These are phyloP conservation scores for Catunica adiposa DNA, from an alignment of 2,329 filamentous ascomycete genomes.

Conservation along the genomic window DNA sequence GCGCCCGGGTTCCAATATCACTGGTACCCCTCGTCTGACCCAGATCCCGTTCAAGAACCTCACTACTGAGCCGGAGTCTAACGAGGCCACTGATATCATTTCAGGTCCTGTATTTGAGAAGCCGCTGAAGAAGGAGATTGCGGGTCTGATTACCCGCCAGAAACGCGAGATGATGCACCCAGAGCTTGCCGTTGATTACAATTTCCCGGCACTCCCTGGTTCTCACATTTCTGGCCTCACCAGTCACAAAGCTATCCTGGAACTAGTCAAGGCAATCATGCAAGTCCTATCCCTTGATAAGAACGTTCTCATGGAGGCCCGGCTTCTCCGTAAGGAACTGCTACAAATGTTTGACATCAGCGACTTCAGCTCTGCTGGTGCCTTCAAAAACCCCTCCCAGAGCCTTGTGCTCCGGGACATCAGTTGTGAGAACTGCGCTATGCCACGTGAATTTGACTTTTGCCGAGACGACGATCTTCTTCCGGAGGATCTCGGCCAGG, in stretches of 20 bases:
- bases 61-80: conserved; percentile 41
- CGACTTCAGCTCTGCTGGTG: conserved; percentile 79
- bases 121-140: conserved; percentile 77
- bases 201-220: conserved; percentile 65
- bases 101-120: conserved; percentile 74
- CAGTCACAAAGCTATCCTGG: conserved; percentile 33
- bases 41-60: conserved; percentile 41
- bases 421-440: conserved; percentile 79
- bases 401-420: conserved; percentile 57
- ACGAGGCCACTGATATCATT: conserved; percentile 33
- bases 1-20: conserved; percentile 37
- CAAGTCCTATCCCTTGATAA: conserved; percentile 85
- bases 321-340: conserved; percentile 75
- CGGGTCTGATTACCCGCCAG: conserved; percentile 64
- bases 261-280: conserved; percentile 85
- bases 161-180: conserved; percentile 79
- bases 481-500: conserved; percentile 26
- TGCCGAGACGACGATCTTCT: conserved; percentile 78
- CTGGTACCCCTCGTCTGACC: conserved; percentile 30
- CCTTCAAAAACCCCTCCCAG: conserved; percentile 71
- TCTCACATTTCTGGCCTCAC: conserved; percentile 32
- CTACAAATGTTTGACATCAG: conserved; percentile 82
- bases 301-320: conserved; percentile 74
- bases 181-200: conserved; percentile 73
- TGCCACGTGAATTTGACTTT: conserved; percentile 75